phyloP scores from a whole-genome alignment of 495 filamentous ascomycete genomes.

The Hypoxylon fragiforme region DNA sequence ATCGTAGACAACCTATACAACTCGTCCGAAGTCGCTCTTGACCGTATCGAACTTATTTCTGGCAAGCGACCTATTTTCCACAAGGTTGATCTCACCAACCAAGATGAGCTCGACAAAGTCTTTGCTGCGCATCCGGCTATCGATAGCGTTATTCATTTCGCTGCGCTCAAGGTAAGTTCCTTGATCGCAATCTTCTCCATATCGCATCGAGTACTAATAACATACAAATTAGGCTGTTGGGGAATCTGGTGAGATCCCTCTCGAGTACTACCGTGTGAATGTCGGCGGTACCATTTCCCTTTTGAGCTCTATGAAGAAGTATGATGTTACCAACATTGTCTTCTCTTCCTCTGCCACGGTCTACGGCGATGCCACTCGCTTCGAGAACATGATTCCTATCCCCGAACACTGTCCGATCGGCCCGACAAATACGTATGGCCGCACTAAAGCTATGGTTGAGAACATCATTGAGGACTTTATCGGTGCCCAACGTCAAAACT shows the following conservation, averaged over 20 bases:
- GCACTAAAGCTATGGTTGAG: slow-evolving; percentile 92
- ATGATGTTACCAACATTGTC: slow-evolving; percentile 94
- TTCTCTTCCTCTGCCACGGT: slow-evolving; percentile 88
- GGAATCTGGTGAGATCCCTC: slow-evolving; percentile 90
- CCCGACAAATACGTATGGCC: slow-evolving; percentile 95
- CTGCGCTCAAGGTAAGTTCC: slow-evolving; percentile 82
- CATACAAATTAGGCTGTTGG: slow-evolving; percentile 73
- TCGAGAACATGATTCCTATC: slow-evolving; percentile 98
- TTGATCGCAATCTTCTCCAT: not conserved
- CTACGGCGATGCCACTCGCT: slow-evolving; percentile 95
- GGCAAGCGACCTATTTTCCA: slow-evolving; percentile 87
- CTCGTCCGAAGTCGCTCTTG: slow-evolving; percentile 83
- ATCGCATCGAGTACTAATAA: slow-evolving; percentile 1
- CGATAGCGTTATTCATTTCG: slow-evolving; percentile 98
- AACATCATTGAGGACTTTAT: slow-evolving; percentile 87
- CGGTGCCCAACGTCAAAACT: slow-evolving; percentile 81
- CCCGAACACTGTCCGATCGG: slow-evolving; percentile 94
- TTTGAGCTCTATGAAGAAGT: slow-evolving; percentile 79
- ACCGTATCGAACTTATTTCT: slow-evolving; percentile 90
- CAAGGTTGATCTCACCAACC: slow-evolving; percentile 84
- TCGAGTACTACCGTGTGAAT: slow-evolving; percentile 97
- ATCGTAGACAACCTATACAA: slow-evolving; percentile 96
- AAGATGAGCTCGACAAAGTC: slow-evolving; percentile 79
- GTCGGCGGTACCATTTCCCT: slow-evolving; percentile 91
- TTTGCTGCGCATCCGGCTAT: slow-evolving; percentile 90